Percentiles rank a stretch among this genome's conserved stretches.
Evolutionary conservation across 1,139 yeast genomes (phyloP).

Genomic region (Scheffersomyces segobiensis): DNA sequence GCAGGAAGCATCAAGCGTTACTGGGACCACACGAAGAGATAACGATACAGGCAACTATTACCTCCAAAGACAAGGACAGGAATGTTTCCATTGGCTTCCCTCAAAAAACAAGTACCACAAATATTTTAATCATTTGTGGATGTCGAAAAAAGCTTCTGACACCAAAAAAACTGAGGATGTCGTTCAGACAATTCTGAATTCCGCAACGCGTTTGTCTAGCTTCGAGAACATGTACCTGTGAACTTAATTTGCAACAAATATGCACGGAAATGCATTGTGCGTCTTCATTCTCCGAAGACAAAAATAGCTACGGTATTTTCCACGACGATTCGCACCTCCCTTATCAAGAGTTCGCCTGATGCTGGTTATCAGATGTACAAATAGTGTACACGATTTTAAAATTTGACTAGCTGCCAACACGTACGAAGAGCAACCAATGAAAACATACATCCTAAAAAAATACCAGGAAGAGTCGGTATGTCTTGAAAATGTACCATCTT

Average conservation of each 20-base stretch:
- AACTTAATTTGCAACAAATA: background rate
- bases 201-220: background rate
- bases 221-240: background rate
- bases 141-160: background rate
- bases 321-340: too few species aligned
- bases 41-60: background rate
- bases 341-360: too few species aligned
- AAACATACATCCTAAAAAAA: too few species aligned
- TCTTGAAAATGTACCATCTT: too few species aligned
- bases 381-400: too few species aligned
- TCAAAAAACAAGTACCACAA: too few species aligned
- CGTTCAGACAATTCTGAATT: background rate
- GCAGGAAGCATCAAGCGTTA: background rate
- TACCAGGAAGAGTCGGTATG: too few species aligned
- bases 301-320: background rate
- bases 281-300: background rate
- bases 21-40: background rate
- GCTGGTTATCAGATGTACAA: too few species aligned
- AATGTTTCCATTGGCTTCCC: background rate
- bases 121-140: too few species aligned
- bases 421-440: too few species aligned
- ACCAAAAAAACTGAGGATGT: background rate
- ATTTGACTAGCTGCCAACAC: too few species aligned
- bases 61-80: background rate
- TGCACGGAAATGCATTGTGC: background rate